Conservation (phyloP, 805 yeast genomes). For the Kodamaea fukazawae region DNA sequence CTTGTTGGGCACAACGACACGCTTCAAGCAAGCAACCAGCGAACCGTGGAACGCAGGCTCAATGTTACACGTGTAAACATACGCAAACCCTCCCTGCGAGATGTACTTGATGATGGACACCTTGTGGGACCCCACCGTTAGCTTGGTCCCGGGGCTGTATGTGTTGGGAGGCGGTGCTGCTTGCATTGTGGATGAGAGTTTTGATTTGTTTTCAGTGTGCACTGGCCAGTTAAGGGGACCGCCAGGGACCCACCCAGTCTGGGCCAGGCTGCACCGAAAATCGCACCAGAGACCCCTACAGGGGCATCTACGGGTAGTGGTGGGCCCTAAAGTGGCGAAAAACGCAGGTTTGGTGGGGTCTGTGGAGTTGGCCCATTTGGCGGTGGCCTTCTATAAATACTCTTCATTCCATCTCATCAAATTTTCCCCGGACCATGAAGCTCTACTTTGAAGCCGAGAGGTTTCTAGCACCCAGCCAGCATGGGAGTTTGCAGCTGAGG, state of each 20-base stretch:
- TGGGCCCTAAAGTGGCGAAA: too few relatives aligned
- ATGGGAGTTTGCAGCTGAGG: slow-evolving; percentile 36
- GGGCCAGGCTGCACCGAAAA: too few relatives aligned
- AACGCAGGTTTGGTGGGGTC: too few relatives aligned
- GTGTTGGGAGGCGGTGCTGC: slow-evolving; percentile 55
- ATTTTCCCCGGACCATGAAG: slow-evolving; percentile 27
- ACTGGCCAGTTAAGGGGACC: too few relatives aligned
- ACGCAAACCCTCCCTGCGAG: slow-evolving; percentile 94
- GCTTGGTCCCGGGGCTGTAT: slow-evolving; percentile 69
- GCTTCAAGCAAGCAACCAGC: slow-evolving; percentile 74
- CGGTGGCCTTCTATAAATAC: not conserved
- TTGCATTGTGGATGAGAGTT: too few relatives aligned
- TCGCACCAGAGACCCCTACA: too few relatives aligned
- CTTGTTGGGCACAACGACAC: slow-evolving; percentile 95
- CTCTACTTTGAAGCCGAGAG: slow-evolving; percentile 43
- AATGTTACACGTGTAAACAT: slow-evolving; percentile 78
- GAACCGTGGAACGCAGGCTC: slow-evolving; percentile 57
- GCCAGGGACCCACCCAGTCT: too few relatives aligned
- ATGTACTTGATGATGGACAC: slow-evolving; percentile 68
- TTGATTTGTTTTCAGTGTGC: too few relatives aligned
- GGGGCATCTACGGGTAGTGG: too few relatives aligned
- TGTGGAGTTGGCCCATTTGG: too few relatives aligned
- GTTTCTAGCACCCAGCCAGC: slow-evolving; percentile 28
- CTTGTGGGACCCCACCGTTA: slow-evolving; percentile 81
- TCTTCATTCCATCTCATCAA: not conserved